Evolutionary conservation across 805 yeast species (phyloP), one percentile per base, ranked within the genome.

Genomic region (Yarrowia sp.): DNA sequence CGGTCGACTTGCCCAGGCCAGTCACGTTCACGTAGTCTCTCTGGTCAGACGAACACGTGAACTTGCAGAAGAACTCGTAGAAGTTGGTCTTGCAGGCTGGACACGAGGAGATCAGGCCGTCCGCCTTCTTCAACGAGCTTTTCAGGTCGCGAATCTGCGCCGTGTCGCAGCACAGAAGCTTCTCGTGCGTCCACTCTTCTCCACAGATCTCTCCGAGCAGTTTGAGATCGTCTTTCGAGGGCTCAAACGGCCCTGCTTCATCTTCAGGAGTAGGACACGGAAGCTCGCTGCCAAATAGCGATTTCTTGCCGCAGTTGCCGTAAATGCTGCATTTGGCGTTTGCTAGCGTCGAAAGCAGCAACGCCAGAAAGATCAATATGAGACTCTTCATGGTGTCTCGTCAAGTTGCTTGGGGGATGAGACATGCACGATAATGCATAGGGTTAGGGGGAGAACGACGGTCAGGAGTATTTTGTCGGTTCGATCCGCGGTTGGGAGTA

Each of bases 71-170:
- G 66, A 92, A 78, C 68, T 87, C 88, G 69, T 83, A 83, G 73
- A 93, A 93, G 77, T 93, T 93, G 72, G 84, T 84, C 63, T 82
- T 78, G 72, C 99, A 93, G 0, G 99, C 98, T 2, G 97, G 97
- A 72, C 99, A 88, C 2, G 96, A 87, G 3, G 96, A 86, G 53
- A 92, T 86, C 63, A 90, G 72, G 1, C 89, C 84, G 65, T 87
- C 96, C 21, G 89, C 96, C 67, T 86, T 88, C 74, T 84, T 82
- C 62, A 88, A 72, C 68, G 85, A 86, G 35, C 78, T 75, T 66
- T 81, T 81, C 53, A 93, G 75, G 38, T 77, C 77, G 0, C 70
- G 66, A 24, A 75, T 68, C 69, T 92, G 97, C 16, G 76, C 82
- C 21, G 73, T 66, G 8, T 88, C 81, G 70, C 98, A 93, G 72